Evolutionary conservation across 805 yeast genomes (phyloP).

Genomic region (Myxozyma kluyveri): DNA sequence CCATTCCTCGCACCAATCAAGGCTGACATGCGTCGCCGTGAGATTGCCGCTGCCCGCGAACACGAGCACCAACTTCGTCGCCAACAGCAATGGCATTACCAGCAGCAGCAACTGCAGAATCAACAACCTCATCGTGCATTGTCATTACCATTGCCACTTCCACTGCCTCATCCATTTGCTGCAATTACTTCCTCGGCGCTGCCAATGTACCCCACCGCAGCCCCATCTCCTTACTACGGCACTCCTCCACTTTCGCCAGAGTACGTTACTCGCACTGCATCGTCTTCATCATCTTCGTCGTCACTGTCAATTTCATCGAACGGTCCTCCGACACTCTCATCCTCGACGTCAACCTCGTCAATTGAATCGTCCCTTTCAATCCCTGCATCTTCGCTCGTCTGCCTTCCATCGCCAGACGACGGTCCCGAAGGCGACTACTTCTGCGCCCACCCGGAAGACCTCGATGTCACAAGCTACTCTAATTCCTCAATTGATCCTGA

Average conservation of each 20-base stretch:
- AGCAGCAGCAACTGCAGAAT: slow-evolving; percentile 1
- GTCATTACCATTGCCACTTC: neutral
- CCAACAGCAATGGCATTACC: slow-evolving; percentile 10
- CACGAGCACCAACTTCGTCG: slow-evolving; percentile 19
- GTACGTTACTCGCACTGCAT: neutral
- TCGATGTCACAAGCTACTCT: neutral
- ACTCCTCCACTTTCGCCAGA: slow-evolving; percentile 19
- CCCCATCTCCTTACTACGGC: slow-evolving; percentile 13
- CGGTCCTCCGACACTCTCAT: slow-evolving; percentile 5
- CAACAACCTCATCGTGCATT: slow-evolving; percentile 6
- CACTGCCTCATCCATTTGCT: neutral
- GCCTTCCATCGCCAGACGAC: slow-evolving; percentile 22
- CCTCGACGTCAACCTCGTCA: slow-evolving; percentile 11
- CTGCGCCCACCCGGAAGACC: neutral
- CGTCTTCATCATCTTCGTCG: slow-evolving; percentile 1
- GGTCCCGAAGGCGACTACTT: slow-evolving; percentile 6
- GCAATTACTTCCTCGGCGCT: slow-evolving; percentile 1
- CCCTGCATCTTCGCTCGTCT: slow-evolving; percentile 18
- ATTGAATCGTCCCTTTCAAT: slow-evolving; percentile 17
- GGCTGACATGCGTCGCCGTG: slow-evolving; percentile 41
- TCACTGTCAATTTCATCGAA: neutral
- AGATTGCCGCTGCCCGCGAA: slow-evolving; percentile 15
- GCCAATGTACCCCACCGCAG: no score
- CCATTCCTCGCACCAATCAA: slow-evolving; percentile 78
- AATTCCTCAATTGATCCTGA: neutral